These are phyloP conservation scores for Phytopythium sindhum DNA, from an alignment of 352 stramenopile genomes.

Conservation along the genomic window DNA sequence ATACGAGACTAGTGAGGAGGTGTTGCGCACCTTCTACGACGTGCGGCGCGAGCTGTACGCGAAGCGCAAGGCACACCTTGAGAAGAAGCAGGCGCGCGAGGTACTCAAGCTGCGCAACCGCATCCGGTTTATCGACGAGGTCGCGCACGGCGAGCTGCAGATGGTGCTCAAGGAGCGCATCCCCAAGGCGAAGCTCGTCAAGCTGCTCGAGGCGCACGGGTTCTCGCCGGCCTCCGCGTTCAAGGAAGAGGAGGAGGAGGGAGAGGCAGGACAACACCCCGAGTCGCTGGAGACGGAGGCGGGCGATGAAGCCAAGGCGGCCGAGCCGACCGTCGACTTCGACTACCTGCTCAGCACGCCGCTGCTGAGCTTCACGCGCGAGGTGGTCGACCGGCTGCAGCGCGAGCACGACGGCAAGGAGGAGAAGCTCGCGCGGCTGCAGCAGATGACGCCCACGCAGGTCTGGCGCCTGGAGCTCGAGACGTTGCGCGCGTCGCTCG, in stretches of 20 bases:
- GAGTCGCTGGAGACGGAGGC: slow-evolving; percentile 20
- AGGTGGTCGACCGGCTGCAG: slow-evolving; percentile 92
- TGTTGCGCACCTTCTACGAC: slow-evolving; percentile 94
- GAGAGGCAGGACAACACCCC: slow-evolving; percentile 1
- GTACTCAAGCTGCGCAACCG: slow-evolving; percentile 93
- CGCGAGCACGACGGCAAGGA: slow-evolving; percentile 90
- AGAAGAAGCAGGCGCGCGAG: slow-evolving; percentile 81
- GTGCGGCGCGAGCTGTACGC: slow-evolving; percentile 89
- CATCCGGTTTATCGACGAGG: slow-evolving; percentile 96
- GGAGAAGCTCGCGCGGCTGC: slow-evolving; percentile 83
- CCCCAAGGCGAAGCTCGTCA: slow-evolving; percentile 54
- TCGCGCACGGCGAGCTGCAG: slow-evolving; percentile 92
- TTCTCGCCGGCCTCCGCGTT: slow-evolving; percentile 58
- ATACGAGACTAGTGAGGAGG: slow-evolving; percentile 86
- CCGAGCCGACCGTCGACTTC: slow-evolving; percentile 71
- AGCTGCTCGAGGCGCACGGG: slow-evolving; percentile 39
- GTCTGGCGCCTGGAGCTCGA: slow-evolving; percentile 85
- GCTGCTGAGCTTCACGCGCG: slow-evolving; percentile 96
- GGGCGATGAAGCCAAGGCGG: slow-evolving; percentile 21
- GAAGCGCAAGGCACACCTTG: slow-evolving; percentile 76
- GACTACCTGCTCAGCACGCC: slow-evolving; percentile 99
- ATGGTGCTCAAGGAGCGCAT: slow-evolving; percentile 82
- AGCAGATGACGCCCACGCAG: slow-evolving; percentile 74
- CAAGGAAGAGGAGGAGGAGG: slow-evolving; percentile 21
- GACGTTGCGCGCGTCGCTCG: slow-evolving; percentile 45